Percentiles rank a stretch among this genome's conserved stretches.
phyloP scores from a whole-genome alignment of 805 yeast species.

The Kurtzmaniella fragi region DNA sequence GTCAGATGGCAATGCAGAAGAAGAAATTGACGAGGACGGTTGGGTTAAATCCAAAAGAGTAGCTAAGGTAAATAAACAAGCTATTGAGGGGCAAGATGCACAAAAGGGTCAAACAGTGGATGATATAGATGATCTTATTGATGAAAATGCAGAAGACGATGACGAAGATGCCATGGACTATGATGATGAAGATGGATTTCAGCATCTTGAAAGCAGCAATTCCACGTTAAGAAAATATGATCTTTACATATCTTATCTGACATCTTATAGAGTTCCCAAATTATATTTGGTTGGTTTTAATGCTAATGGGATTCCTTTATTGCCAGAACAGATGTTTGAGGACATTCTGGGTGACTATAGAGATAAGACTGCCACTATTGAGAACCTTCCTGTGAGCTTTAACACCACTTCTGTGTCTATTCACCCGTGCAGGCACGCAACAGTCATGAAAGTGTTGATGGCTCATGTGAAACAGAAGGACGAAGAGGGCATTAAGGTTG shows the following conservation, averaged over 20 bases:
- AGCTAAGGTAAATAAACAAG: slow-evolving; percentile 1
- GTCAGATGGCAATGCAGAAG: slow-evolving; percentile 26
- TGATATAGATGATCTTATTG: slow-evolving; percentile 45
- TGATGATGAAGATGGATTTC: slow-evolving; percentile 27
- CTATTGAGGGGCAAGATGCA: slow-evolving; percentile 18
- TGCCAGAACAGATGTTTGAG: slow-evolving; percentile 89
- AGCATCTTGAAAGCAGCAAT: slow-evolving; percentile 21
- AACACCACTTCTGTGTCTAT: slow-evolving; percentile 80
- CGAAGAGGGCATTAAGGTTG: slow-evolving; percentile 60
- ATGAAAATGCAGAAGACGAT: slow-evolving; percentile 36
- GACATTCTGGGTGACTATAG: slow-evolving; percentile 90
- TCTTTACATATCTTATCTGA: slow-evolving; percentile 85
- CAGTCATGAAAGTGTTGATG: slow-evolving; percentile 87
- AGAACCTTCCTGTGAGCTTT: slow-evolving; percentile 77
- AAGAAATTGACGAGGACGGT: slow-evolving; percentile 44
- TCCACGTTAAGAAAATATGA: slow-evolving; percentile 68
- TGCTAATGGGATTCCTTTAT: slow-evolving; percentile 76
- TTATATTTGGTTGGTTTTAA: slow-evolving; percentile 86
- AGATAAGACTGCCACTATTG: slow-evolving; percentile 95
- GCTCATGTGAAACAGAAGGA: slow-evolving; percentile 57
- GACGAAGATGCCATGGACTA: slow-evolving; percentile 19
- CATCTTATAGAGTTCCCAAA: slow-evolving; percentile 94
- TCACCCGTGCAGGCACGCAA: slow-evolving; percentile 94
- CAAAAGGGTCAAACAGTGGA: slow-evolving; percentile 18
- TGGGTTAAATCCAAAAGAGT: slow-evolving; percentile 43